Evolutionary conservation across 208 protist species (phyloP).

Genomic region (Acanthamoeba pearcei): DNA sequence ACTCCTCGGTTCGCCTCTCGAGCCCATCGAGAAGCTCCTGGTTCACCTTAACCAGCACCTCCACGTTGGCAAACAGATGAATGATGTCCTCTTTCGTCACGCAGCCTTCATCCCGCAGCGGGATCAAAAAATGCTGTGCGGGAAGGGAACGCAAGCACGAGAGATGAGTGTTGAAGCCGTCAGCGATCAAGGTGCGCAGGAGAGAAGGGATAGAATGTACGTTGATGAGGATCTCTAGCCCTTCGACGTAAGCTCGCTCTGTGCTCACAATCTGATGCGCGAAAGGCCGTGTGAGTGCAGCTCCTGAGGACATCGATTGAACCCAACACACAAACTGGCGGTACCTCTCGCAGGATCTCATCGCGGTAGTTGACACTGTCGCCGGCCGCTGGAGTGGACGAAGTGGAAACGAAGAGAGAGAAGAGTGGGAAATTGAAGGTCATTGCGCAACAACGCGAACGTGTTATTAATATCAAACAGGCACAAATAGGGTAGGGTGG

Average conservation of each 20-base stretch:
- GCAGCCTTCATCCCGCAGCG: background rate
- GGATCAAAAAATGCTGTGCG: background rate
- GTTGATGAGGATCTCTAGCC: background rate
- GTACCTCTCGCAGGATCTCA: conserved; percentile 47
- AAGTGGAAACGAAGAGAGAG: too few relatives aligned
- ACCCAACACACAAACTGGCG: background rate
- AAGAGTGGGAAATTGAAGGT: too few relatives aligned
- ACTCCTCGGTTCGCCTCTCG: conserved; percentile 28
- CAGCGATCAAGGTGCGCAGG: background rate
- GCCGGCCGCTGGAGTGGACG: background rate
- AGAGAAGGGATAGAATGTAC: background rate
- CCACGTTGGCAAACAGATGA: conserved; percentile 21
- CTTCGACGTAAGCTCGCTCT: conserved; percentile 28
- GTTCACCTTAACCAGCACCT: conserved; percentile 28
- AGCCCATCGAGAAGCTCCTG: conserved; percentile 12
- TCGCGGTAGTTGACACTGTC: conserved; percentile 10
- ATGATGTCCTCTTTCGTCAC: conserved; percentile 34
- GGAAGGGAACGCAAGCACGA: background rate
- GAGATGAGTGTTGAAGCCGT: background rate
- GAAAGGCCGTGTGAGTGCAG: background rate
- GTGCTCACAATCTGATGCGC: conserved; percentile 25
- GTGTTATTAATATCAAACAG: too few relatives aligned
- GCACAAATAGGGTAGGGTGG: too few relatives aligned
- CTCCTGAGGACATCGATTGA: background rate
- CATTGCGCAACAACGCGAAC: too few relatives aligned